phyloP scores from a whole-genome alignment of 345 rosid species.

The Aethionema arabicum region DNA sequence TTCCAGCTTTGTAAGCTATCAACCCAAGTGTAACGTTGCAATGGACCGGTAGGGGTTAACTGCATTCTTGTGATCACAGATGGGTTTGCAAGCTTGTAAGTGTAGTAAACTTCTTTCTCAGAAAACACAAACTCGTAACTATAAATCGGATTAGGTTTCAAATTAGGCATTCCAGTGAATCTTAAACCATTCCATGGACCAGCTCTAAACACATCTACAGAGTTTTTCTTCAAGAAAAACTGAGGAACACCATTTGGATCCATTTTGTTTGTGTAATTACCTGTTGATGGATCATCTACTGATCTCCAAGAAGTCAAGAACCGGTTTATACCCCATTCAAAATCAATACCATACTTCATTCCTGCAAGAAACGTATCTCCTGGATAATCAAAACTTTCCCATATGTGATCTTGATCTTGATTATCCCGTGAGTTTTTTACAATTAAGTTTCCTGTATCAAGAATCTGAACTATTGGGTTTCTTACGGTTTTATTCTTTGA shows the following conservation, averaged over 20 bases:
- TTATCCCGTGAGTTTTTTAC: conserved; percentile 45
- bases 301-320: conserved; percentile 64
- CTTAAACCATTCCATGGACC: conserved; percentile 82
- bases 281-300: conserved; percentile 64
- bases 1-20: conserved; percentile 53
- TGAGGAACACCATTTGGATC: conserved; percentile 71
- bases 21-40: conserved; percentile 63
- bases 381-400: conserved; percentile 91
- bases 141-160: conserved; percentile 42
- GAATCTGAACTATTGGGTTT: conserved; percentile 53
- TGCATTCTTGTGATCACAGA: conserved; percentile 52
- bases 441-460: conserved; percentile 73
- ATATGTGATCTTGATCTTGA: conserved; percentile 37
- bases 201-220: conserved; percentile 39
- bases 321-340: conserved; percentile 46
- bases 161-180: conserved; percentile 38
- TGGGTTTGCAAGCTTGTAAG: conserved; percentile 34
- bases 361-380: conserved; percentile 73
- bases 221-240: conserved; percentile 44
- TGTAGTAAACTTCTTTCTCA: conserved; percentile 37
- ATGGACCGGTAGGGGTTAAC: conserved; percentile 46
- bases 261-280: conserved; percentile 55
- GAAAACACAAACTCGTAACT: conserved; percentile 45
- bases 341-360: conserved; percentile 79
- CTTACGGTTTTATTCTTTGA: conserved; percentile 7